Evolutionary conservation across 768 basidiomycete species (phyloP).

Genomic region (Lentinus tigrinus): DNA sequence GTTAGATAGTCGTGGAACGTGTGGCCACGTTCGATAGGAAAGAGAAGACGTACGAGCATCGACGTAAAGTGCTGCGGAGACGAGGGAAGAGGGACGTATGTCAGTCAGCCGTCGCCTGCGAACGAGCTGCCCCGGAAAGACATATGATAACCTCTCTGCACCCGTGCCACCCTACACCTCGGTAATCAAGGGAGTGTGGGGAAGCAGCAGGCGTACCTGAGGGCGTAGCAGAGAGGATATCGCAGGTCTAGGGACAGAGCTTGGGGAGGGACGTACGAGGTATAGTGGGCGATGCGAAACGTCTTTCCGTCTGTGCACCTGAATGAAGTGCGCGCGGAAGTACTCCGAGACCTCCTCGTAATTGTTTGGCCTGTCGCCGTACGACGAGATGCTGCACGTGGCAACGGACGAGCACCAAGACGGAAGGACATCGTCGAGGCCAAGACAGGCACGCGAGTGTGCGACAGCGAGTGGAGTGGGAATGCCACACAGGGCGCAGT

Average conservation of each 20-base stretch:
- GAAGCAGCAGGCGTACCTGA: conserved; percentile 43
- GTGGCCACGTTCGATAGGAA: not conserved
- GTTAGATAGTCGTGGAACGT: not conserved
- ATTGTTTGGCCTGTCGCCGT: conserved; percentile 76
- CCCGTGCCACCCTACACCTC: no score
- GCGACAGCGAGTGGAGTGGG: not conserved
- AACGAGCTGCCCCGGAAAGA: not conserved
- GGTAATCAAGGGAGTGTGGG: not conserved
- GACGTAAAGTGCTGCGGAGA: conserved; percentile 30
- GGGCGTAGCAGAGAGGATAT: conserved; percentile 19
- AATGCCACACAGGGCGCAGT: not conserved
- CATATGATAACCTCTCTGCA: not conserved
- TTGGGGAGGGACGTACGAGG: conserved; percentile 21
- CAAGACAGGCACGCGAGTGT: not conserved
- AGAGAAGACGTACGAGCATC: conserved; percentile 23
- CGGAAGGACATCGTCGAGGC: not conserved
- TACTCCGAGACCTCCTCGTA: conserved; percentile 82
- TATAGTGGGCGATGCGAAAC: conserved; percentile 80
- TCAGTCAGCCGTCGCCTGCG: conserved; percentile 1
- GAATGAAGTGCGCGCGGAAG: conserved; percentile 85
- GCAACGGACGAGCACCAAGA: not conserved
- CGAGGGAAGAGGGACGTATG: not conserved
- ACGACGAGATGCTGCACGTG: conserved; percentile 68
- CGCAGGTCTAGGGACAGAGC: conserved; percentile 64
- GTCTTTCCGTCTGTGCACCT: conserved; percentile 78